A percentile compares a stretch with the other conserved stretches of the same genome.
These are phyloP conservation scores for Tolypocladium ophioglossoides DNA, from an alignment of 2,329 filamentous ascomycete species.

Conservation along the genomic window DNA sequence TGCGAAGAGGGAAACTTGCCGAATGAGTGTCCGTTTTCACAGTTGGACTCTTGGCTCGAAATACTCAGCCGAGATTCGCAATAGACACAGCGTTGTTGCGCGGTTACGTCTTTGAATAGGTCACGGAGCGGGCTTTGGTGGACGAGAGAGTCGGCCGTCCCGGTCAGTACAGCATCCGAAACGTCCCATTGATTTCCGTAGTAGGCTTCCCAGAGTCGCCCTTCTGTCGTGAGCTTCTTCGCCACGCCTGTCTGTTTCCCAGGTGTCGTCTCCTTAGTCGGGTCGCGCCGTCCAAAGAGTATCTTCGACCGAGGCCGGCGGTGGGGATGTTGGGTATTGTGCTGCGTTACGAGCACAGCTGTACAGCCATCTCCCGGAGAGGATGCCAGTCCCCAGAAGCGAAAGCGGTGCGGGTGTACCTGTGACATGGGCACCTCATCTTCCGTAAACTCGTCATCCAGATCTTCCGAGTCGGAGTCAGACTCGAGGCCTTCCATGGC, in stretches of 20 bases:
- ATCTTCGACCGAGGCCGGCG: constrained; percentile 26
- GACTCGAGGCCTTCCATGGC: constrained; percentile 26
- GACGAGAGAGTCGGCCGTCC: constrained; percentile 4
- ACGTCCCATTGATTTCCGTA: constrained; percentile 41
- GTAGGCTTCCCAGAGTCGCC: constrained; percentile 46
- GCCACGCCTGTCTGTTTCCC: neutral
- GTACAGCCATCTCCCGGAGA: constrained; percentile 42
- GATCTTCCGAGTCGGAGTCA: constrained; percentile 13
- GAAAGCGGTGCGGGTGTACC: constrained; percentile 37
- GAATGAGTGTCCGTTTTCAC: constrained; percentile 28
- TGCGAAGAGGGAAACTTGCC: constrained; percentile 17
- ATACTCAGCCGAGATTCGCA: constrained; percentile 27
- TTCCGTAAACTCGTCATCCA: constrained; percentile 7
- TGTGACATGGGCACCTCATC: constrained; percentile 23
- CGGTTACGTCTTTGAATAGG: constrained; percentile 26
- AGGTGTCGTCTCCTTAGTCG: neutral
- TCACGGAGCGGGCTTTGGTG: constrained; percentile 18
- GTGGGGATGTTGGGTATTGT: constrained; percentile 38
- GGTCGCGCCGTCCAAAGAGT: constrained; percentile 23
- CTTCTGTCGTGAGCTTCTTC: constrained; percentile 38
- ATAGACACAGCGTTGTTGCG: constrained; percentile 34
- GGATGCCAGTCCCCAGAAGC: constrained; percentile 41
- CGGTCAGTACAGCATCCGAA: constrained; percentile 23
- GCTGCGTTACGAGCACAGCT: constrained; percentile 37
- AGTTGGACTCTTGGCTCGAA: constrained; percentile 24